Evolutionary conservation across 164 flowering plant species (phyloP).

Genomic region (Piper longum): DNA sequence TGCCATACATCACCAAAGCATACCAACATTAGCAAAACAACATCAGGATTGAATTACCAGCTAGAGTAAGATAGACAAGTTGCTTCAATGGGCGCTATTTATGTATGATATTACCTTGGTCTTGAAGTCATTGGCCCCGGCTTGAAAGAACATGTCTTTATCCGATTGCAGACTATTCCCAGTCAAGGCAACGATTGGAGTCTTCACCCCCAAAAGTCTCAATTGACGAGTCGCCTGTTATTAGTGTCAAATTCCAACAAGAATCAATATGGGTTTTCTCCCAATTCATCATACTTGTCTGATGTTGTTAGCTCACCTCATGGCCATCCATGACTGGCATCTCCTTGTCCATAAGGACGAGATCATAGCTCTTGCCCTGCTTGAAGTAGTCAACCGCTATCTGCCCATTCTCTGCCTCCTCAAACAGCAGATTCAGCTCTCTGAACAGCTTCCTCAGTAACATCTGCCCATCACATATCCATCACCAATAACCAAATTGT

Average conservation of each 20-base stretch:
- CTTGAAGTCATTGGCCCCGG: slow-evolving; percentile 10
- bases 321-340: not conserved
- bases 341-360: slow-evolving; percentile 11
- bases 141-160: slow-evolving; percentile 10
- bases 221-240: slow-evolving; percentile 10
- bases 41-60: too few species aligned
- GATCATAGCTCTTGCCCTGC: slow-evolving; percentile 12
- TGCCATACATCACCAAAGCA: not conserved
- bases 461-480: slow-evolving; percentile 2
- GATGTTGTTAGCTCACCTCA: not conserved
- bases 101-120: slow-evolving; percentile 2
- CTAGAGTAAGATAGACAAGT: too few species aligned
- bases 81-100: too few species aligned
- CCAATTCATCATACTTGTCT: too few species aligned
- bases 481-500: not conserved
- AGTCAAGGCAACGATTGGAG: slow-evolving; percentile 9
- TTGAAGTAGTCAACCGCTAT: slow-evolving; percentile 11
- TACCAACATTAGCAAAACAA: not conserved
- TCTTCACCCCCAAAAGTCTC: slow-evolving; percentile 9
- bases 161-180: slow-evolving; percentile 12
- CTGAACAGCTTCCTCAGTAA: slow-evolving; percentile 8
- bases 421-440: slow-evolving; percentile 8
- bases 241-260: too few species aligned
- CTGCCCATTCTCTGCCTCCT: slow-evolving; percentile 14
- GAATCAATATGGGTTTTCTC: too few species aligned